Conservation (phyloP, 2,329 filamentous ascomycete genomes). For the Elsinoe australis region DNA sequence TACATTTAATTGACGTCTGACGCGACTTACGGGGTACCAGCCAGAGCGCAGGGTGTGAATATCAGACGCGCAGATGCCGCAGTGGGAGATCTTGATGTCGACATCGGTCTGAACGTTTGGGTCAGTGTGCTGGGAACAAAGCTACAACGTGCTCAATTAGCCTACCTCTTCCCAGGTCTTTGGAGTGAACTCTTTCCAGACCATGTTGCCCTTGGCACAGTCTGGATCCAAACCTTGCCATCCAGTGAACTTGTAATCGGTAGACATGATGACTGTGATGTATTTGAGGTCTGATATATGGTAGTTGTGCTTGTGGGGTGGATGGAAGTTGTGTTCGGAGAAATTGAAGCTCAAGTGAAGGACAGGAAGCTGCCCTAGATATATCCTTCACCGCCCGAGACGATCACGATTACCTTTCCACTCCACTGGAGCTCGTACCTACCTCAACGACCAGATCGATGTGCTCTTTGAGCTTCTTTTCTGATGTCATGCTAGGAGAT, state of each 20-base stretch:
- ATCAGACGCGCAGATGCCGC: slow-evolving; percentile 31
- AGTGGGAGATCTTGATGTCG: slow-evolving; percentile 37
- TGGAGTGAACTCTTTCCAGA: slow-evolving; percentile 43
- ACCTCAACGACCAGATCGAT: no score
- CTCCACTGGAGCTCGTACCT: no score
- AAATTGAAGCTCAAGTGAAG: no score
- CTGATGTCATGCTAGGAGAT: slow-evolving; percentile 11
- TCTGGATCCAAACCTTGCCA: slow-evolving; percentile 48
- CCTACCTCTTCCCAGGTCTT: slow-evolving; percentile 29
- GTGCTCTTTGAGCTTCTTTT: no score
- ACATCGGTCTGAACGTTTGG: slow-evolving; percentile 33
- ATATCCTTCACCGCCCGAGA: not conserved
- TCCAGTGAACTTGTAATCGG: slow-evolving; percentile 48
- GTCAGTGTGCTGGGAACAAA: slow-evolving; percentile 7
- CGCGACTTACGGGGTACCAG: slow-evolving; percentile 29
- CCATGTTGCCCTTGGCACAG: slow-evolving; percentile 47
- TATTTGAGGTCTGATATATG: not conserved
- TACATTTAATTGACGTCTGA: not conserved
- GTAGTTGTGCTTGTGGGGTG: not conserved
- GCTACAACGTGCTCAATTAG: not conserved
- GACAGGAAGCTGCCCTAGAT: no score
- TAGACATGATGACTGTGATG: slow-evolving; percentile 21
- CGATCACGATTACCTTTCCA: not conserved
- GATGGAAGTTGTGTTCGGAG: not conserved
- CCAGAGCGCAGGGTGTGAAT: slow-evolving; percentile 30